Conservation (phyloP, 2,329 filamentous ascomycete genomes). For the Aspergillus tanneri region DNA sequence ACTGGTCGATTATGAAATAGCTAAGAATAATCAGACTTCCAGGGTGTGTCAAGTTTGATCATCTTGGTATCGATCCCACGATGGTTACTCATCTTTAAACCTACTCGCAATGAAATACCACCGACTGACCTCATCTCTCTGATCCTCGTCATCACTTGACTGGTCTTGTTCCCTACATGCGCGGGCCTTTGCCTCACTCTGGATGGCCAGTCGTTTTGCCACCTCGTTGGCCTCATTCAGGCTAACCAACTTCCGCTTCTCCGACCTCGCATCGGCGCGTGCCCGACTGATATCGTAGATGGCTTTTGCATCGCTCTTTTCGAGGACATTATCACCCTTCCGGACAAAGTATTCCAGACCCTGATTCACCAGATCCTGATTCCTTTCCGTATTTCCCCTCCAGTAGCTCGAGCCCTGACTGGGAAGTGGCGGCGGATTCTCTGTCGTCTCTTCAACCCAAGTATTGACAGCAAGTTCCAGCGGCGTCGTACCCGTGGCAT, state of each 20-base stretch:
- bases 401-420: neutral
- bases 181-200: neutral
- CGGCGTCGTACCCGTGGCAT: slow-evolving; percentile 72
- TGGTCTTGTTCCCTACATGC: neutral
- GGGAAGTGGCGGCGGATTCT: slow-evolving; percentile 11
- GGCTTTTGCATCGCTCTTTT: slow-evolving; percentile 10
- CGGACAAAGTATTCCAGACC: slow-evolving; percentile 11
- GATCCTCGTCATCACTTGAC: slow-evolving; percentile 6
- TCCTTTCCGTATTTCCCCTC: neutral
- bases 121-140: too few species aligned
- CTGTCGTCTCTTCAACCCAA: slow-evolving; percentile 28
- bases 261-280: slow-evolving; percentile 20
- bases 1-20: too few species aligned
- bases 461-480: slow-evolving; percentile 50
- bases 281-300: slow-evolving; percentile 42
- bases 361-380: neutral
- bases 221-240: slow-evolving; percentile 63
- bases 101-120: too few species aligned
- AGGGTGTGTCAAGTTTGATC: too few species aligned
- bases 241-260: slow-evolving; percentile 55
- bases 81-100: too few species aligned
- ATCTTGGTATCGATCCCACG: too few species aligned
- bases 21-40: too few species aligned
- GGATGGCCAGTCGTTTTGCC: slow-evolving; percentile 49
- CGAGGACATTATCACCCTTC: neutral